These are phyloP conservation scores for Boletus subluridellus DNA, from an alignment of 1,284 basidiomycete species.

Conservation along the genomic window DNA sequence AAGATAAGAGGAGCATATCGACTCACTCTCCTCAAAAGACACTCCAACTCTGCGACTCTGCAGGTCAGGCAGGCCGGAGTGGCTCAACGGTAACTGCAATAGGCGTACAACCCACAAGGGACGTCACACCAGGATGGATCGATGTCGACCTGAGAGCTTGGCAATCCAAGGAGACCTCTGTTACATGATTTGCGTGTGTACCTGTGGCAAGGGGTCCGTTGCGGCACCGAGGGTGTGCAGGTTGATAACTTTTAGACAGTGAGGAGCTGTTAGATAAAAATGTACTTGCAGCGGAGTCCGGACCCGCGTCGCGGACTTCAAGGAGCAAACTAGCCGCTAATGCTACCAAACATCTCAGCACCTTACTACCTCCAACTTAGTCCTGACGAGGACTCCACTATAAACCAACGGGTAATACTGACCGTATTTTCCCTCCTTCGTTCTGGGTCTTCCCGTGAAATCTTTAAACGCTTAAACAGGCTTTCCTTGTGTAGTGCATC, in stretches of 20 bases:
- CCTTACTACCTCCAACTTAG: too few relatives aligned
- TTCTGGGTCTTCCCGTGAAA: not conserved
- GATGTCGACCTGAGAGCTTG: conserved; percentile 51
- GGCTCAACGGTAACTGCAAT: conserved; percentile 40
- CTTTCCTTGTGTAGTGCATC: too few relatives aligned
- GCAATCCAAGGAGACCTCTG: conserved; percentile 55
- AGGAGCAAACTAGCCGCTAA: too few relatives aligned
- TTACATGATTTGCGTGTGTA: conserved; percentile 53
- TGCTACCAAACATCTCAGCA: too few relatives aligned
- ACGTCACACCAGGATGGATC: conserved; percentile 55
- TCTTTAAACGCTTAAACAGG: too few relatives aligned
- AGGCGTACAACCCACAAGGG: conserved; percentile 37
- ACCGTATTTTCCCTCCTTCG: not conserved
- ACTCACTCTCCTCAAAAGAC: conserved; percentile 4
- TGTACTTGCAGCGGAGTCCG: too few relatives aligned
- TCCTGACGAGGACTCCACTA: not conserved
- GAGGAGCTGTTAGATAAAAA: not conserved
- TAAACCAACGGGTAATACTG: not conserved
- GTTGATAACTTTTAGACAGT: not conserved
- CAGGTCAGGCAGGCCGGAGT: conserved; percentile 60
- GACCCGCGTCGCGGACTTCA: not conserved
- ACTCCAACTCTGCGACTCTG: conserved; percentile 40
- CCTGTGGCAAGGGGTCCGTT: conserved; percentile 29
- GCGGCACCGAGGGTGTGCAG: not conserved
- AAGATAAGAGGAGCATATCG: conserved; percentile 3